Evolutionary conservation across 139 green algal genomes (phyloP), one percentile per base, ranked within the genome.

Genomic region (Micractinium conductrix): DNA sequence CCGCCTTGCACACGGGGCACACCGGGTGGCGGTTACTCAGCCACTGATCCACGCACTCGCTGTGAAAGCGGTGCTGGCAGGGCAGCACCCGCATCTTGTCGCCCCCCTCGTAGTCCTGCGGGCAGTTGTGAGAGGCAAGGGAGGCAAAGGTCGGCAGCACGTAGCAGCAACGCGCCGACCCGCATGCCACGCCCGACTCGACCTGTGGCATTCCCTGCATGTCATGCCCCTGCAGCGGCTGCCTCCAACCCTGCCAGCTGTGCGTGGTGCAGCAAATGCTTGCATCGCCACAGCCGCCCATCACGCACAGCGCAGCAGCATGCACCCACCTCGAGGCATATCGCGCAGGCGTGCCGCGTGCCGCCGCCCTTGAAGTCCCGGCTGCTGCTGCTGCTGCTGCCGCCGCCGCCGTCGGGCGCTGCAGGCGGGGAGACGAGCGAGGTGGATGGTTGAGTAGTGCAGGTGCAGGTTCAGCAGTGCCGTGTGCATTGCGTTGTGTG

Each of bases 21-120:
- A 93, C 55, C 0, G 90, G 81, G 60, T 80, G 85, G 28, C 88
- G 69, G 30, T 60, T 71, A 35, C 67, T 78, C 28, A 93, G 84
- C 90, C 90, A 92, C 63, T 50, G 86, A 79, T 93, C 90, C 30
- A 93, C 88, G 82, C 90, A 93, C 37, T 87, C 88, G 48, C 33
- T 60, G 65, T 89, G 86, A 43, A 79, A 89, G 65, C 91, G 80
- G 86, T 95, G 92, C 45, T 84, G 48, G 84, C 93, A 95, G 28
- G 90, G 91, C 84, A 96, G 86, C 62, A 90, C 84, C 8, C 93
- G 88, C 67, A 96, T 80, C 87, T 93, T 91, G 19, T 94, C 90
- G 0, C 90, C 92, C 19, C 87, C 50, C 55, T 30, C 38, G 68
- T 95, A 95, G 62, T 87, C 72, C 70, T 95, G 91, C 63, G 94